These are phyloP conservation scores for Actinidia arguta DNA, from an alignment of 179 eudicot genomes.

Conservation along the genomic window DNA sequence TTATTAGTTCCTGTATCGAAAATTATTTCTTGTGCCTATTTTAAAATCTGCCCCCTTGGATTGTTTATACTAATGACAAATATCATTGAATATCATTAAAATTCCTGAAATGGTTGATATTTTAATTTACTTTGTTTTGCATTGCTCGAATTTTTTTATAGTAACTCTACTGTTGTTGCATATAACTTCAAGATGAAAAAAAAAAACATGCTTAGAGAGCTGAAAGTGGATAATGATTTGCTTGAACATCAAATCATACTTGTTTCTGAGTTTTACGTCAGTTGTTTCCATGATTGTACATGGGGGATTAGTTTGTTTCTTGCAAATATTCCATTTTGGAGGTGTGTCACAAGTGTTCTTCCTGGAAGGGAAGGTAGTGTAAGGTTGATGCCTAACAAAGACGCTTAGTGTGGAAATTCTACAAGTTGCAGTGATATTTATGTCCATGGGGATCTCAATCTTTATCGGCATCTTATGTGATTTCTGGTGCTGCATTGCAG, in stretches of 20 bases:
- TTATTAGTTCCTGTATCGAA: neutral
- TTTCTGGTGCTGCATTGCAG: slow-evolving; percentile 36
- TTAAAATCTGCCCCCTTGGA: no score
- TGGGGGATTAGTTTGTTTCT: neutral
- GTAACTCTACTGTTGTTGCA: neutral
- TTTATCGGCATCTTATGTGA: neutral
- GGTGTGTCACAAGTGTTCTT: neutral
- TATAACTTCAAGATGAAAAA: neutral
- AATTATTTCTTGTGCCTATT: no score
- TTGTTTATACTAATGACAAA: no score
- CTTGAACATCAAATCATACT: neutral
- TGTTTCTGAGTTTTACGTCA: neutral
- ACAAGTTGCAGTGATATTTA: no score
- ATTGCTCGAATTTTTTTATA: neutral
- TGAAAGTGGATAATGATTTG: neutral
- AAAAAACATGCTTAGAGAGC: neutral
- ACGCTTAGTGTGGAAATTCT: neutral
- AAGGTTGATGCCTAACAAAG: neutral
- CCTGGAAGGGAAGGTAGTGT: neutral
- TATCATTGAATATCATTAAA: no score
- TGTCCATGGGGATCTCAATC: neutral
- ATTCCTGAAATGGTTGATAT: neutral
- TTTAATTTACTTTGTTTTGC: neutral
- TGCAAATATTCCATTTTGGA: neutral
- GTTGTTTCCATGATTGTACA: neutral